Evolutionary conservation across 129 eudicot genomes (phyloP), one percentile per base, ranked within the genome.

Genomic region (Mikania micrantha): DNA sequence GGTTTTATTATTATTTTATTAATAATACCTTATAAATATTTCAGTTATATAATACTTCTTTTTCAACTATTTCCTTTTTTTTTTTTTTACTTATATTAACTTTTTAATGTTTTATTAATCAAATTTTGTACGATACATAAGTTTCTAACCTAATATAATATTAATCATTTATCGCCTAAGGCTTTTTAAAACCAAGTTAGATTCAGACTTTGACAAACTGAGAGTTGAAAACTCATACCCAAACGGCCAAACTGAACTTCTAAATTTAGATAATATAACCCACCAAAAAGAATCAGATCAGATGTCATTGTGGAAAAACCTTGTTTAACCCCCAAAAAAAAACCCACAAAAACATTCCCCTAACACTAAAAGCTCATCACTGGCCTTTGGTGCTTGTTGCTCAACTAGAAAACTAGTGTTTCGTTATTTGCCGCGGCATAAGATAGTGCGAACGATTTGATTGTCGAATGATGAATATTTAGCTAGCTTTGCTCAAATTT

Each of bases 401-500:
- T 60, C 77, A 65, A 54, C 73, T 74, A 41, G 60, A 67, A 75
- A 68, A 29, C 20, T 57, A n/a, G 19, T 27, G 60, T 41, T 41
- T 31, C 24, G 4, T 60, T 40, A 59, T 72, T 39, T 53, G 28
- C 66, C 41, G 4, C 41, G 57, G 47, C 19, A 22, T 1, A 2
- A 54, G 53, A 54, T 57, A 42, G 31, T 64, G 70, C 22, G 35
- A 64, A 64, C 17, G 58, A 64, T 21, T 28, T 25, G 31, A 35
- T 44, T 5, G 11, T 35, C 49, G 22, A 57, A 19, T 35, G 52
- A 40, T 20, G 32, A 58, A 34, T 5, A 32, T 72, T 65, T n/a
- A 29, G 24, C 25, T 78, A 27, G 70, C 86, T 11, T 50, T 63
- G 67, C 67, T 69, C 17, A 86, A 77, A 66, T 59, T 79, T 34